Conservation (phyloP, 75 land plant species). For the Pinus albicaulis region DNA sequence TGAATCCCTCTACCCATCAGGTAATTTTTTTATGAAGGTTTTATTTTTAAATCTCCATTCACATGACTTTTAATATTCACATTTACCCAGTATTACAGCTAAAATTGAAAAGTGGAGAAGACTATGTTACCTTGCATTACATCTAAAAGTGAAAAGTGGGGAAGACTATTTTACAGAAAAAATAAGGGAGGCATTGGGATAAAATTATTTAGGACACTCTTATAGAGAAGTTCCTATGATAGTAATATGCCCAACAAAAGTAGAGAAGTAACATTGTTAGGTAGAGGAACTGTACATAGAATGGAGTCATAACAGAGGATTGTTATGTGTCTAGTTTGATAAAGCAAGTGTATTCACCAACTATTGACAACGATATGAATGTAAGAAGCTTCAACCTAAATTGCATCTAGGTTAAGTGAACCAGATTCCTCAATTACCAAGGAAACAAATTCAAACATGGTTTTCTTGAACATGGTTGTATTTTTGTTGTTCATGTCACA, state of each 20-base stretch:
- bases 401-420: neutral
- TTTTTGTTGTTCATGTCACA: too few species aligned
- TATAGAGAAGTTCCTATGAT: neutral
- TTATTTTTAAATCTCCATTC: too few species aligned
- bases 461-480: neutral
- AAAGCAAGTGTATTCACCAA: neutral
- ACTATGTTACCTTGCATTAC: too few species aligned
- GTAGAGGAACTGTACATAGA: neutral
- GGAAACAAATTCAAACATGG: neutral
- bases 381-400: neutral
- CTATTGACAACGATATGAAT: neutral
- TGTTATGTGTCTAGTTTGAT: neutral
- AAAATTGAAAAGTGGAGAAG: too few species aligned
- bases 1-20: too few species aligned
- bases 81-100: too few species aligned
- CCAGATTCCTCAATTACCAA: neutral
- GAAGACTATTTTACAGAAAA: neutral
- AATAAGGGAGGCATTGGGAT: neutral
- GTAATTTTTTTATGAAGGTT: too few species aligned
- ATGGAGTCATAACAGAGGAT: neutral
- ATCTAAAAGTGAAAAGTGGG: too few species aligned
- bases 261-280: neutral
- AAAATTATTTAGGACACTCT: neutral
- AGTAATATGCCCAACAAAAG: neutral
- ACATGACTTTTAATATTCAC: too few species aligned